phyloP scores from a whole-genome alignment of 495 filamentous ascomycete species.

The Aspergillus haitiensis region DNA sequence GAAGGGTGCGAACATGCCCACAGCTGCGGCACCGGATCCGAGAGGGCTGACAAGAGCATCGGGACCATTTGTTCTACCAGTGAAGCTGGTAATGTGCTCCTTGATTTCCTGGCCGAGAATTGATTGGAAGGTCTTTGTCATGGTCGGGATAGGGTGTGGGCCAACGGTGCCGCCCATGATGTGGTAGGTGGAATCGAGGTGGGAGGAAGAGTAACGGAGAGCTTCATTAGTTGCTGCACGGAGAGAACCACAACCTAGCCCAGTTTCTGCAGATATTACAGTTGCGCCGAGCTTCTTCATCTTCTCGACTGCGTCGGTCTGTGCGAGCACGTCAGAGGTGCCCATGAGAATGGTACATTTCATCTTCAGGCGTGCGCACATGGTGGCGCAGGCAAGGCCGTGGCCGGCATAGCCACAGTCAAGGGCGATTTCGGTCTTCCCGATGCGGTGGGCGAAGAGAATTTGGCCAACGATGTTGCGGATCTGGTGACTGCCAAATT shows the following conservation, averaged over 20 bases:
- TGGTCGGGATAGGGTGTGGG: slow-evolving; percentile 32
- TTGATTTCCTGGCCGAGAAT: slow-evolving; percentile 38
- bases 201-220: slow-evolving; percentile 34
- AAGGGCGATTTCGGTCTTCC: slow-evolving; percentile 33
- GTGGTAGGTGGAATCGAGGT: slow-evolving; percentile 34
- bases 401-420: slow-evolving; percentile 38
- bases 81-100: slow-evolving; percentile 2
- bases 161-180: slow-evolving; percentile 38
- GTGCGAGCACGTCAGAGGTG: slow-evolving; percentile 30
- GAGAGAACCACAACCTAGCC: slow-evolving; percentile 28
- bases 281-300: slow-evolving; percentile 36
- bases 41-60: slow-evolving; percentile 34
- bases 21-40: slow-evolving; percentile 31
- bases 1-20: slow-evolving; percentile 37
- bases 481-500: slow-evolving; percentile 33
- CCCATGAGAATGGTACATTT: slow-evolving; percentile 36
- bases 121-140: slow-evolving; percentile 37
- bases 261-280: slow-evolving; percentile 28
- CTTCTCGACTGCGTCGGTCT: slow-evolving; percentile 31
- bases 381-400: slow-evolving; percentile 33
- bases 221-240: slow-evolving; percentile 39
- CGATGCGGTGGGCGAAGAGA: slow-evolving; percentile 34
- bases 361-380: slow-evolving; percentile 35
- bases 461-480: slow-evolving; percentile 39
- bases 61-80: slow-evolving; percentile 12